Evolutionary conservation across 1,284 basidiomycete species (phyloP).

Genomic region (Neonothopanus nambi): DNA sequence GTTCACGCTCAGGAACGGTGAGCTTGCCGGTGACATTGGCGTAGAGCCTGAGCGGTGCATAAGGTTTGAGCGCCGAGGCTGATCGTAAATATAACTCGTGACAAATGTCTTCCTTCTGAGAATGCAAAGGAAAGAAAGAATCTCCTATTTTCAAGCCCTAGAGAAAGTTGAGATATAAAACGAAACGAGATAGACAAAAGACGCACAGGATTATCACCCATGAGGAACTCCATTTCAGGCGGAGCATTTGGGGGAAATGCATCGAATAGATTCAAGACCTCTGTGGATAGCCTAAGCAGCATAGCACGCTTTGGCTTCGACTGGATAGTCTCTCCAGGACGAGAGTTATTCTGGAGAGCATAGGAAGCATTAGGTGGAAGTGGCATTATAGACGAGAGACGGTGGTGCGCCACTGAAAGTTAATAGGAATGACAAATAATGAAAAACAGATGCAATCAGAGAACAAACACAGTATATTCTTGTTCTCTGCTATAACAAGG

Average conservation of each 20-base stretch:
- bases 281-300: conserved; percentile 68
- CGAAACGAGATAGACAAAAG: neutral
- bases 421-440: neutral
- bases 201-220: conserved; percentile 57
- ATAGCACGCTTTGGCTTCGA: conserved; percentile 69
- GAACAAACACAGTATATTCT: too few species aligned
- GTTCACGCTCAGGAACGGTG: conserved; percentile 53
- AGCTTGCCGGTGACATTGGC: conserved; percentile 71
- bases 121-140: conserved; percentile 58
- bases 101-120: conserved; percentile 49
- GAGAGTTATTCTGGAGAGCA: conserved; percentile 55
- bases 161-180: conserved; percentile 9
- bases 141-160: conserved; percentile 69
- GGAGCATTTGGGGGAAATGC: conserved; percentile 38
- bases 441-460: too few species aligned
- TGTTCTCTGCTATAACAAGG: too few species aligned
- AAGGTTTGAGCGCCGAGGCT: conserved; percentile 53
- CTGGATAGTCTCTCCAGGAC: conserved; percentile 52
- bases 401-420: neutral
- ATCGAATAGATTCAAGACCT: conserved; percentile 66
- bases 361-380: conserved; percentile 31
- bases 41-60: conserved; percentile 66
- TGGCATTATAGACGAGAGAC: conserved; percentile 9
- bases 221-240: conserved; percentile 56
- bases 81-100: conserved; percentile 74